A percentile compares a stretch with the other conserved stretches of the same genome.
Evolutionary conservation across 2,329 filamentous ascomycete species (phyloP).

Genomic region (Ilyonectria robusta): DNA sequence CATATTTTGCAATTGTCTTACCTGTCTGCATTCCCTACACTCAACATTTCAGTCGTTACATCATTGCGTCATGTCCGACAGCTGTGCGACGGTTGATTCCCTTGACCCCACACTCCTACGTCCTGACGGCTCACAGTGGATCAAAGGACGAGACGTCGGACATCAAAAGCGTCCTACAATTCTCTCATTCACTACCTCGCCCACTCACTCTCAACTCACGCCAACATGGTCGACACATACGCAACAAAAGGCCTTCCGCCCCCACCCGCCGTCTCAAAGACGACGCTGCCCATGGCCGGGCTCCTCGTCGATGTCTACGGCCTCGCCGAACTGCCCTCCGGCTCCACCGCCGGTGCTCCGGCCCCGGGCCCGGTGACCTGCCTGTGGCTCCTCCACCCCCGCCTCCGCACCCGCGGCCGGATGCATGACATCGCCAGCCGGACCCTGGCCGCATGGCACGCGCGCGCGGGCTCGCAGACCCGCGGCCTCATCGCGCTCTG

Average conservation of each 20-base stretch:
- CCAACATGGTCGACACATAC: constrained; percentile 49
- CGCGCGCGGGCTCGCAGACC: constrained; percentile 50
- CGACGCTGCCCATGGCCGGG: constrained; percentile 80
- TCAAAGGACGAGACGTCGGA: not conserved
- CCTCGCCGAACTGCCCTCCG: constrained; percentile 76
- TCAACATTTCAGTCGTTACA: not conserved
- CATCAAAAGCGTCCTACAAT: constrained; percentile 5
- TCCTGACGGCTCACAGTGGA: not conserved
- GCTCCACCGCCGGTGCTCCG: constrained; percentile 32
- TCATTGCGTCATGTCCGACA: not conserved
- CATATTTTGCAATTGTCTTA: too few relatives aligned
- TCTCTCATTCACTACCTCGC: constrained; percentile 23
- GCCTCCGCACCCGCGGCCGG: constrained; percentile 76
- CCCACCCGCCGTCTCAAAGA: constrained; percentile 70
- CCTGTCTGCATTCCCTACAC: too few relatives aligned
- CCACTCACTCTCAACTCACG: constrained; percentile 6
- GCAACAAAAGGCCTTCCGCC: constrained; percentile 55
- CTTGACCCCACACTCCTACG: not conserved
- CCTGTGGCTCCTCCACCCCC: constrained; percentile 93
- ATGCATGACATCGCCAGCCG: constrained; percentile 84
- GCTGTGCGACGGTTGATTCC: not conserved
- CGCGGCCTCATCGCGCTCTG: constrained; percentile 82
- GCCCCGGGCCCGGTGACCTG: constrained; percentile 72
- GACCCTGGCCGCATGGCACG: constrained; percentile 78
- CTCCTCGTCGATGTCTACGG: constrained; percentile 87